A percentile compares a stretch with the other conserved stretches of the same genome.
These are phyloP conservation scores for Allantophomopsis cytisporea DNA, from an alignment of 2,329 filamentous ascomycete species.

Conservation along the genomic window DNA sequence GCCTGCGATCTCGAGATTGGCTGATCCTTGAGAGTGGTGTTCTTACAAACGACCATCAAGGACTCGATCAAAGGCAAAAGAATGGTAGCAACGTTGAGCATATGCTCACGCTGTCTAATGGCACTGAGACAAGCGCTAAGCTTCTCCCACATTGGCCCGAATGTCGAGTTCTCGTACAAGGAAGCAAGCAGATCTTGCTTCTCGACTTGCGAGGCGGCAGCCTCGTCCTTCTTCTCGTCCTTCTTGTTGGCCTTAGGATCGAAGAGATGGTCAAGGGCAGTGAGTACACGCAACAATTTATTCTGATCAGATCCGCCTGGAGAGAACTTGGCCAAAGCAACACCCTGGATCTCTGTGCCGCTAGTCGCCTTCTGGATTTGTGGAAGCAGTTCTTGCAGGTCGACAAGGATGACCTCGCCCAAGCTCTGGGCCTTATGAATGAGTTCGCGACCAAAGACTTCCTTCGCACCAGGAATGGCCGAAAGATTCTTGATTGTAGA, in stretches of 20 bases:
- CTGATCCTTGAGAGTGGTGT: conserved; percentile 49
- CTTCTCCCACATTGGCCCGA: conserved; percentile 83
- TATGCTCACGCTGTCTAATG: conserved; percentile 83
- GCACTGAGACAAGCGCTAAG: conserved; percentile 78
- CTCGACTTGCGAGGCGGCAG: conserved; percentile 21
- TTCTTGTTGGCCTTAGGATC: conserved; percentile 58
- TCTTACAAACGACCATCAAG: conserved; percentile 98
- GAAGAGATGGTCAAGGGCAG: conserved; percentile 90
- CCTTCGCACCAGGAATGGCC: conserved; percentile 78
- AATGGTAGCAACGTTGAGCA: conserved; percentile 95
- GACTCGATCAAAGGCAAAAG: conserved; percentile 89
- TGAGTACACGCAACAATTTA: conserved; percentile 83
- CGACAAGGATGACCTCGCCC: conserved; percentile 71
- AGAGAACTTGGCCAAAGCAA: conserved; percentile 90
- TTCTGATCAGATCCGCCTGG: conserved; percentile 93
- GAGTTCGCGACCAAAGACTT: conserved; percentile 84
- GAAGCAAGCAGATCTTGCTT: conserved; percentile 78
- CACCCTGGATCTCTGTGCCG: conserved; percentile 88
- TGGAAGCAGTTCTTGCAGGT: conserved; percentile 72
- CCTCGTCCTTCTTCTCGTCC: conserved; percentile 30
- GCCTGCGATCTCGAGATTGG: conserved; percentile 18
- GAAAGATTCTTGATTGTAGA: conserved; percentile 98
- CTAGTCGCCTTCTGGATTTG: conserved; percentile 79
- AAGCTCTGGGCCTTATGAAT: conserved; percentile 75
- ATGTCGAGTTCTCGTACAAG: conserved; percentile 83